Evolutionary conservation across 148 eudicot species (phyloP).

Genomic region (Pouteria glomerata): DNA sequence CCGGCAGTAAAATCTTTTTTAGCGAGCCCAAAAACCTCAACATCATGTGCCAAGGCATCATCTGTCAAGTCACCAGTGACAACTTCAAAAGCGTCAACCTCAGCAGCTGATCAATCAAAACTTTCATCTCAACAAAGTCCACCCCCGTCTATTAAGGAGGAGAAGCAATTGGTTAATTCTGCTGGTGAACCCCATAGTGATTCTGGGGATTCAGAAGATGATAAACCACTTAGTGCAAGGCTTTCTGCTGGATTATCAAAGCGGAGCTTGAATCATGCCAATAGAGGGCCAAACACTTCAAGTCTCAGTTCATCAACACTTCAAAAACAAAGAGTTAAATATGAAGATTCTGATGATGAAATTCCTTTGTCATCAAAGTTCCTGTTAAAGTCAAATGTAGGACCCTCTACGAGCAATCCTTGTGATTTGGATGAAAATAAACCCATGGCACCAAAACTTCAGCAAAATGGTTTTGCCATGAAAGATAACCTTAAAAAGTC

Average conservation of each 20-base stretch:
- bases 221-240: conserved; percentile 68
- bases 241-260: conserved; percentile 31
- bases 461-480: conserved; percentile 64
- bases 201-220: conserved; percentile 83
- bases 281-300: conserved; percentile 32
- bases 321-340: conserved; percentile 29
- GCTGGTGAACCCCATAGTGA: conserved; percentile 26
- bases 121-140: conserved; percentile 25
- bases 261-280: conserved; percentile 27
- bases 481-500: conserved; percentile 36
- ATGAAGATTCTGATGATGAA: conserved; percentile 76
- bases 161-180: conserved; percentile 27
- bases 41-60: conserved; percentile 20
- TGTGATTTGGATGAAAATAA: conserved; percentile 43
- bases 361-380: conserved; percentile 58
- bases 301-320: conserved; percentile 3
- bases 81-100: conserved; percentile 21
- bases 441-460: conserved; percentile 41
- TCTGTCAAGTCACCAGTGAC: conserved; percentile 12
- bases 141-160: conserved; percentile 22
- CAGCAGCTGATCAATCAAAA: conserved; percentile 25
- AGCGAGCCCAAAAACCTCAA: conserved; percentile 27
- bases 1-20: conserved; percentile 15
- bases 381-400: conserved; percentile 33
- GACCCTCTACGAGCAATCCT: conserved; percentile 34